phyloP scores from a whole-genome alignment of 116 monocot species.

The Thalassia testudinum region DNA sequence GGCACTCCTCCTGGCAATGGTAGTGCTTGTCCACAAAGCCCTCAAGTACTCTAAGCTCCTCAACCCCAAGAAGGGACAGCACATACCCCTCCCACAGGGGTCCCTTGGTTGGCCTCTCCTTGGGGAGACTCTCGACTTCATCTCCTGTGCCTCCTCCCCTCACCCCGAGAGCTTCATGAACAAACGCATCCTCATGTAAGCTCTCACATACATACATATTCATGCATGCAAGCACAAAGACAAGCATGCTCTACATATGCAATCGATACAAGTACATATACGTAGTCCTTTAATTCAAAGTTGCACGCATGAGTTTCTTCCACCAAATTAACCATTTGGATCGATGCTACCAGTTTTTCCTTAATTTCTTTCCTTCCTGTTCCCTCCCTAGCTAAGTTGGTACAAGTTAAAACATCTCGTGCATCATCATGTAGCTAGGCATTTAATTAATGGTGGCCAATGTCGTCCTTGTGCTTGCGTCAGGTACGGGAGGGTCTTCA shows the following conservation, averaged over 20 bases:
- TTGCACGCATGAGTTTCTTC: background rate
- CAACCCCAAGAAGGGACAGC: background rate
- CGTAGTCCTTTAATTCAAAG: background rate
- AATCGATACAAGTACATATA: background rate
- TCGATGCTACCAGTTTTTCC: too few species aligned
- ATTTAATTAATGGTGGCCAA: background rate
- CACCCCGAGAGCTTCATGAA: constrained; percentile 73
- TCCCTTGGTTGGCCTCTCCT: constrained; percentile 58
- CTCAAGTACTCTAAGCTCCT: background rate
- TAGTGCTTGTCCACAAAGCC: background rate
- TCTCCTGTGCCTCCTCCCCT: constrained; percentile 46
- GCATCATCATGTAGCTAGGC: background rate
- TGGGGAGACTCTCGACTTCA: constrained; percentile 78
- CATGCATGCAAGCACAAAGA: too few species aligned
- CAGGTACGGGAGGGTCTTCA: constrained; percentile 57
- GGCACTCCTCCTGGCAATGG: background rate
- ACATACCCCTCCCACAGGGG: constrained; percentile 28
- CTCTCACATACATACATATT: background rate
- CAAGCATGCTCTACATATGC: background rate
- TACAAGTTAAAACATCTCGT: background rate
- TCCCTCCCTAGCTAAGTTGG: background rate
- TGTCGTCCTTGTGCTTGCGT: constrained; percentile 1
- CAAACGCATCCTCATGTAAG: constrained; percentile 33
- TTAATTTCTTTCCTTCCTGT: too few species aligned
- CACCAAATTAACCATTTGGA: background rate